Base-by-base conservation (phyloP, 2,329 filamentous ascomycete genomes). In the Xylariaceae sp. region DNA sequence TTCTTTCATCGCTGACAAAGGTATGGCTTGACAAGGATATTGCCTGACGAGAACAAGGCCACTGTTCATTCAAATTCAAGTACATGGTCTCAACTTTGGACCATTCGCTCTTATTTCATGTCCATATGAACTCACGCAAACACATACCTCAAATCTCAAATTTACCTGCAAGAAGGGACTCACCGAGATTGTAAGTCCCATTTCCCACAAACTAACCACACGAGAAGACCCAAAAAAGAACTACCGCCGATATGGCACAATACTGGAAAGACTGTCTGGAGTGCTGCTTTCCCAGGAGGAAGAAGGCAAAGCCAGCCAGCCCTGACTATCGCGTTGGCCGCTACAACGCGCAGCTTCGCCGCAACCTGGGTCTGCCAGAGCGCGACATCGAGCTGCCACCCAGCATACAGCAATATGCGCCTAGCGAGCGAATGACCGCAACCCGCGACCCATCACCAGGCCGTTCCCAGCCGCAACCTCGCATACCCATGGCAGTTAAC, bases 311-410 rank as follows among this genome's bases (percentile, higher is more conserved):
- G 6, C 13, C 47, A 1, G 5, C 38, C 11, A 49, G 36, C n/a
- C 42, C 53, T 1, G 14, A n/a, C 5, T 46, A 49, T 17, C 50
- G 47, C 3, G 42, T 36, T 6, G 17, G 16, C 1, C 36, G 51
- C 12, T 58, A 60, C 38, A 64, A 62, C 31, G 14, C 51, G 2
- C 52, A 54, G 12, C 36, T 62, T n/a, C 48, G 58, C 6, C 17
- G 42, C 2, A 60, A 60, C 43, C 43, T 62, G 13, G 55, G 54
- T 31, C 38, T 53, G 18, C 13, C 47, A 14, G 34, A 48, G n/a
- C 47, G 42, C 10, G 45, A 51, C 1, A 40, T 53, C 2, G 46
- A 54, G 6, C 51, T 58, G 38, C 49, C 51, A 19, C 22, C 22
- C 12, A 9, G 39, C 36, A 10, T 45, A 1, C 41, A 17, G 7